Percentiles rank a stretch among this genome's conserved stretches.
Conservation (phyloP, 306 rosid genomes). For the Lablab purpureus region DNA sequence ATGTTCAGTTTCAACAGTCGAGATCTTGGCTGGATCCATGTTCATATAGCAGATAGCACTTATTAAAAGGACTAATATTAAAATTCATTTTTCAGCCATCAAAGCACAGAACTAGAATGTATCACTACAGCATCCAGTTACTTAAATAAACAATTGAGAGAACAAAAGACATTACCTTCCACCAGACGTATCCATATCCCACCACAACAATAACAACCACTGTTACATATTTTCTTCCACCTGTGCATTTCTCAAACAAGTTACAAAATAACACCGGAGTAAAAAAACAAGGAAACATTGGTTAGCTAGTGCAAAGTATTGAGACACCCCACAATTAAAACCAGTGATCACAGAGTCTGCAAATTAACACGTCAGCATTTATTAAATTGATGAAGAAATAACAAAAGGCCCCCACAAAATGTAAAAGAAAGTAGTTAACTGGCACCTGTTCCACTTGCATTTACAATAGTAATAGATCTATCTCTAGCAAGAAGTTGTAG, state of each 20-base stretch:
- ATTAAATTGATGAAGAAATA: conserved; percentile 23
- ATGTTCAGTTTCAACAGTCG: background rate
- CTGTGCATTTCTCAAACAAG: conserved; percentile 56
- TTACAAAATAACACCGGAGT: conserved; percentile 42
- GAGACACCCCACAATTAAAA: conserved; percentile 27
- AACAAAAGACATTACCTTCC: conserved; percentile 76
- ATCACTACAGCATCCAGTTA: conserved; percentile 34
- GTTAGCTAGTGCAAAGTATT: conserved; percentile 27
- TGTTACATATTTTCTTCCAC: conserved; percentile 67
- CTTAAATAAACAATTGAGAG: conserved; percentile 27
- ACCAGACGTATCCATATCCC: conserved; percentile 91
- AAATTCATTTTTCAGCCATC: background rate
- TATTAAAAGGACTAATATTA: conserved; percentile 11
- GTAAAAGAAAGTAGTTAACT: conserved; percentile 39
- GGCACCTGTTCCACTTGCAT: conserved; percentile 70
- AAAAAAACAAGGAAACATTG: background rate
- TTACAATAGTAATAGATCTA: conserved; percentile 70
- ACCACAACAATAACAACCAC: conserved; percentile 69
- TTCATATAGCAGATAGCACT: background rate
- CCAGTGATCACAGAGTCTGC: conserved; percentile 22
- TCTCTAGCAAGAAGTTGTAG: conserved; percentile 63
- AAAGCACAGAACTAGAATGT: conserved; percentile 25
- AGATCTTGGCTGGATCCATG: background rate
- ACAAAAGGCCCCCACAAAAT: conserved; percentile 4
- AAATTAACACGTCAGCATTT: conserved; percentile 11